Base-by-base conservation (phyloP, 139 green algal species). In the Tetraselmis striata region DNA sequence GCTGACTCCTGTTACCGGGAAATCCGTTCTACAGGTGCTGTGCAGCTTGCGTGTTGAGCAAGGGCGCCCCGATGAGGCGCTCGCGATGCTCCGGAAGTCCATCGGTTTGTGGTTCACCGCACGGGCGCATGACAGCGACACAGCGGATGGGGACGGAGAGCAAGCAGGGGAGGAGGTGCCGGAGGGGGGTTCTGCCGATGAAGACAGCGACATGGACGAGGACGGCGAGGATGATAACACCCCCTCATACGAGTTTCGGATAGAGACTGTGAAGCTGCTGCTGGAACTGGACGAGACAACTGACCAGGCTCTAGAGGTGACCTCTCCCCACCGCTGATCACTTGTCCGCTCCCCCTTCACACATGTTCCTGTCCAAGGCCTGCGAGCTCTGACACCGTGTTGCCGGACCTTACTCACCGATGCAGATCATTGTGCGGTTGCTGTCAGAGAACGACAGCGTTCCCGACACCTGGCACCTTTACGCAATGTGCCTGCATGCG, bases 221-320 rank as follows among this genome's bases (percentile, higher is more conserved):
- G n/a, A n/a, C n/a, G n/a, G n/a, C n/a, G n/a, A n/a, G n/a, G n/a
- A n/a, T n/a, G n/a, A n/a, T n/a, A n/a, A n/a, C n/a, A n/a, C n/a
- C n/a, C 92, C 92, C 0, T 89, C 83, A 0, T 97, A 92, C 74
- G 94, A 97, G 88, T 96, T 96, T 85, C 83, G 94, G 22, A 91
- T 97, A 32, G 93, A 97, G 85, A 89, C 85, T 28, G 94, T 92
- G 11, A 96, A 97, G 88, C 88, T 98, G 87, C 85, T 98, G 79
- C 85, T 98, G 59, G 93, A 97, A 82, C 90, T 98, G 81, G 93
- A 96, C 24, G 89, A 92, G 0, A 86, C 80, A 0, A 92, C 89
- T 18, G 88, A 93, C 0, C 81, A 82, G 0, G 92, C 93, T 2
- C 89, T 91, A 24, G 80, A 95, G 84, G 92, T 93, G 77, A 24